Evolutionary conservation across 179 eudicot species (phyloP), one percentile per base, ranked within the genome.

Genomic region (Silene coronaria): DNA sequence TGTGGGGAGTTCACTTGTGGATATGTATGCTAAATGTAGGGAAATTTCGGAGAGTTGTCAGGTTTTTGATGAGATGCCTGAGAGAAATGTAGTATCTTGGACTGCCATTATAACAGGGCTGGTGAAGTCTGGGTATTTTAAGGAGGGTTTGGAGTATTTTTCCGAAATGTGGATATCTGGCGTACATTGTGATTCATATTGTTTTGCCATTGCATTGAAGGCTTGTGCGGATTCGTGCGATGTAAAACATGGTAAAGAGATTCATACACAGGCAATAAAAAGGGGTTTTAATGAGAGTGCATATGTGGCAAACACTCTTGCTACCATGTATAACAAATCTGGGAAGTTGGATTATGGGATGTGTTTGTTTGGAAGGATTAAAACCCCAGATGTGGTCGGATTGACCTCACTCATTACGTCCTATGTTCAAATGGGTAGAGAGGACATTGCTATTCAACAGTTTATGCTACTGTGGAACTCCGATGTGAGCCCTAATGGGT

Each of bases 71-170:
- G 91, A 90, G 81, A 90, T 94, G 96, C 96, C 96, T 4, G 82
- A 82, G 55, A 91, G 91, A 72, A 91, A 93, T 86, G 96, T 89
- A 4, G 96, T 91, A 69, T 88, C 96, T 9, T 94, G 98, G 98
- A 94, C 98, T 46, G 91, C 97, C 45, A 75, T 89, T 45, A 94
- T 94, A 75, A 85, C 94, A 4, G 98, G 98, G 62, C 81, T 94
- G 65, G 98, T 91, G 64, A 90, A 82, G 63, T 81, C 87, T 13
- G 97, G 98, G 65, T 76, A 82, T 48, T 82, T 82, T 75, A 76
- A 78, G 55, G 85, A 84, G 76, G 98, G 89, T 9, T 79, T 94
- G 76, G 46, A 69, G 74, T 90, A 88, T 85, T 94, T 94, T 81
- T 81, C 89, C 6, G 88, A 87, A 0, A 89, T 94, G 89, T 84